Conservation (phyloP, 139 green algal species). For the Chlorokybus atmophyticus region DNA sequence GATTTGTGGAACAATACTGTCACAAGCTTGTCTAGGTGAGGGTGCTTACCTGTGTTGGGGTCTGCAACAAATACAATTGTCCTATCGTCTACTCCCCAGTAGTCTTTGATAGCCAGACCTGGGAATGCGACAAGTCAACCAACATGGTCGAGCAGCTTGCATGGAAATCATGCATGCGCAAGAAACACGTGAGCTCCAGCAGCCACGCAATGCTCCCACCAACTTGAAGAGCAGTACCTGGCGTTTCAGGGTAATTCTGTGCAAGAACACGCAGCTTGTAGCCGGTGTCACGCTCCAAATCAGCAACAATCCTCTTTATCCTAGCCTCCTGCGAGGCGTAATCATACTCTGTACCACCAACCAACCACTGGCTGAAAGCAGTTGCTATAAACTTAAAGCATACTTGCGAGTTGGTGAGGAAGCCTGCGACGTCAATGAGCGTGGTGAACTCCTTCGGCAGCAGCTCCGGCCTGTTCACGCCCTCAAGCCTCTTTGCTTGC, state of each 20-base stretch:
- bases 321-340: slow-evolving; percentile 48
- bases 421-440: slow-evolving; percentile 76
- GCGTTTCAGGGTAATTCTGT: slow-evolving; percentile 95
- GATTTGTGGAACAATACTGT: no score
- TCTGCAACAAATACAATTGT: slow-evolving; percentile 88
- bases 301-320: slow-evolving; percentile 45
- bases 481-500: slow-evolving; percentile 50
- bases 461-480: slow-evolving; percentile 93
- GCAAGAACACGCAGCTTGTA: slow-evolving; percentile 84
- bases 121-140: no score
- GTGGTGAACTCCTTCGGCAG: slow-evolving; percentile 57
- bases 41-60: slow-evolving; percentile 23
- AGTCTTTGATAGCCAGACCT: slow-evolving; percentile 85
- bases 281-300: slow-evolving; percentile 77
- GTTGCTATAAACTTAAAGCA: background rate
- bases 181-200: no score
- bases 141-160: no score
- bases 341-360: background rate
- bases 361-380: no score
- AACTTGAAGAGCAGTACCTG: no score
- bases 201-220: no score
- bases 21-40: no score
- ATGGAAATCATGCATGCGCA: no score
- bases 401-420: slow-evolving; percentile 24
- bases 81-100: slow-evolving; percentile 86